Evolutionary conservation across 2,329 filamentous ascomycete species (phyloP).

Genomic region (Akanthomyces muscarius): DNA sequence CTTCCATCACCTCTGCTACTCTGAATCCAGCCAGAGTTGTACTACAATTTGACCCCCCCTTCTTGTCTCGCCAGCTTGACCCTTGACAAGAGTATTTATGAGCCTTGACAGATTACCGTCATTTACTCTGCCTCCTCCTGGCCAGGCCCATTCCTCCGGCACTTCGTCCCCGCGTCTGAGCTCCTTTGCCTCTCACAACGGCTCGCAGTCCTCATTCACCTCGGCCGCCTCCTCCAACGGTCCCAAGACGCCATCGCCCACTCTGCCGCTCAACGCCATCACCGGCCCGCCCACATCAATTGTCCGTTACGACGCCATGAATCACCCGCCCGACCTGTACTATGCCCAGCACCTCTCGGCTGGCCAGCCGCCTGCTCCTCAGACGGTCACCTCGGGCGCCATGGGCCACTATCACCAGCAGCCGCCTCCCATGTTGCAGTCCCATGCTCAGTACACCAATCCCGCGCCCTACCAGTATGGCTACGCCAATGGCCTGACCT

Average conservation of each 20-base stretch:
- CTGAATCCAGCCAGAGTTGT: conserved; percentile 15
- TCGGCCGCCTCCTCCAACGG: conserved; percentile 56
- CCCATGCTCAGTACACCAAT: conserved; percentile 65
- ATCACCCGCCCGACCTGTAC: conserved; percentile 82
- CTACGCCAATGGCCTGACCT: conserved; percentile 73
- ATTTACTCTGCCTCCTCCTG: conserved; percentile 64
- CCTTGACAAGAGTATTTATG: conserved; percentile 43
- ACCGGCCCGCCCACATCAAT: conserved; percentile 30
- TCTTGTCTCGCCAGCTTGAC: not conserved
- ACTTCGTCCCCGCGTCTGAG: conserved; percentile 72
- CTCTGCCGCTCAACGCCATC: conserved; percentile 49
- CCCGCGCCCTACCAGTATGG: conserved; percentile 64
- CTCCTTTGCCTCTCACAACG: conserved; percentile 62
- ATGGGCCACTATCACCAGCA: conserved; percentile 77
- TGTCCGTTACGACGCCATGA: conserved; percentile 59
- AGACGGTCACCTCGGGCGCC: conserved; percentile 69
- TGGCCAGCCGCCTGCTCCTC: conserved; percentile 68
- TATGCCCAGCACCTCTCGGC: conserved; percentile 77
- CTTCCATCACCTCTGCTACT: not conserved
- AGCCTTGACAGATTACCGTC: conserved; percentile 67
- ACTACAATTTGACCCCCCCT: not conserved
- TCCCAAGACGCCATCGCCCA: conserved; percentile 75
- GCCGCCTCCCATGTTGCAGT: conserved; percentile 71
- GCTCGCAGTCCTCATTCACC: conserved; percentile 52
- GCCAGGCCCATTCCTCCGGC: conserved; percentile 67